Conservation (phyloP, 2,329 filamentous ascomycete species). For the Colletotrichum lindemuthianum region DNA sequence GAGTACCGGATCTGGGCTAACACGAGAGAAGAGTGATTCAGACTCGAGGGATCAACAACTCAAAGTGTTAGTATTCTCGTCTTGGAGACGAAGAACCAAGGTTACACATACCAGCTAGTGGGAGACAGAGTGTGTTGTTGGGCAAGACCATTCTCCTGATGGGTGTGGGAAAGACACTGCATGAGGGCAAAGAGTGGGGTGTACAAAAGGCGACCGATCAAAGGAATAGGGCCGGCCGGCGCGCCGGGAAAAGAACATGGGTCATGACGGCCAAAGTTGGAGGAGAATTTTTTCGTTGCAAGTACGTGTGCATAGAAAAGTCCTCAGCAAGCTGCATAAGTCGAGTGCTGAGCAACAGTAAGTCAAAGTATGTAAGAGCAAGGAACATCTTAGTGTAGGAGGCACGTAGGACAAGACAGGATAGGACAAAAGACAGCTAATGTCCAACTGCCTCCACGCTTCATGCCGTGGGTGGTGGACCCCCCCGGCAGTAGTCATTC, state of each 20-base stretch:
- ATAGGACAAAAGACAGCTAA: constrained; percentile 23
- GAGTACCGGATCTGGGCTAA: background rate
- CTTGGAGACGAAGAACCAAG: constrained; percentile 1
- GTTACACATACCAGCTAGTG: constrained; percentile 27
- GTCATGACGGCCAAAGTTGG: constrained; percentile 5
- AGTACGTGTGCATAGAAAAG: constrained; percentile 20
- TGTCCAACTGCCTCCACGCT: constrained; percentile 22
- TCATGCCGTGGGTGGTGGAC: constrained; percentile 28
- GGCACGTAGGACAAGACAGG: background rate
- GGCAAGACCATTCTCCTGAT: constrained; percentile 26
- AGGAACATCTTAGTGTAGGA: background rate
- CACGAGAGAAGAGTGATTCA: background rate
- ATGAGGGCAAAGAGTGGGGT: constrained; percentile 33
- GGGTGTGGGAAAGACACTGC: constrained; percentile 26
- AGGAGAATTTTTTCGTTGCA: constrained; percentile 19
- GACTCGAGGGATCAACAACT: constrained; percentile 14
- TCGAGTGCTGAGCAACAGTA: constrained; percentile 8
- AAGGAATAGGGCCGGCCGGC: constrained; percentile 22
- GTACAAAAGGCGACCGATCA: constrained; percentile 21
- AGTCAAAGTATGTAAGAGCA: constrained; percentile 5
- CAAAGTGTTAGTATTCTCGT: constrained; percentile 25
- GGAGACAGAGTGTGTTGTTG: constrained; percentile 16
- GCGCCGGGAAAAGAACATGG: constrained; percentile 9
- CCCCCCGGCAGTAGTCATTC: constrained; percentile 15
- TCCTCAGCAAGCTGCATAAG: constrained; percentile 30